Evolutionary conservation across 495 filamentous ascomycete species (phyloP).

Genomic region (Hypoxylon intermedium): DNA sequence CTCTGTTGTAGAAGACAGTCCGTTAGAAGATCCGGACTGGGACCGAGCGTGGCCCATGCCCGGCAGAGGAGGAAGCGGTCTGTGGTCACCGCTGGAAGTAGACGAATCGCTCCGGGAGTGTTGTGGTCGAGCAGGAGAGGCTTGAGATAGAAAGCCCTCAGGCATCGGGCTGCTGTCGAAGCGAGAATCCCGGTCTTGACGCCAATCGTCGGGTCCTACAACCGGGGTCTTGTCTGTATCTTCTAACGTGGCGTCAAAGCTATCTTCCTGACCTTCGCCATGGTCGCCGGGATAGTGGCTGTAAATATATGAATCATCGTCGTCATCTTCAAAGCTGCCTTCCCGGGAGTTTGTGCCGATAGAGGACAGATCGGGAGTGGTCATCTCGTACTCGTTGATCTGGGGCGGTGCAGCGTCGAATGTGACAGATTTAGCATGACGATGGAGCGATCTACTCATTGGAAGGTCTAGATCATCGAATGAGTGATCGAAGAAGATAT

Average conservation of each 20-base stretch:
- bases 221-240: slow-evolving; percentile 97
- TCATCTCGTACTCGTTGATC: slow-evolving; percentile 97
- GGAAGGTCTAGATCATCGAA: slow-evolving; percentile 61
- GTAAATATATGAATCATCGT: slow-evolving; percentile 66
- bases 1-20: slow-evolving; percentile 68
- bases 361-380: slow-evolving; percentile 91
- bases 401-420: slow-evolving; percentile 94
- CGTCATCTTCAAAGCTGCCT: slow-evolving; percentile 84
- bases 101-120: slow-evolving; percentile 67
- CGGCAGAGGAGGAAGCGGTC: slow-evolving; percentile 78
- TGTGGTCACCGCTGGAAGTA: slow-evolving; percentile 73
- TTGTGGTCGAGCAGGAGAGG: slow-evolving; percentile 49
- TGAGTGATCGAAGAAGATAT: slow-evolving; percentile 72
- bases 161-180: slow-evolving; percentile 75
- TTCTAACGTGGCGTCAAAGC: slow-evolving; percentile 91
- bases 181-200: slow-evolving; percentile 76
- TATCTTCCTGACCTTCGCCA: slow-evolving; percentile 77
- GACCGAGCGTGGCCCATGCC: slow-evolving; percentile 51
- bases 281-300: slow-evolving; percentile 67
- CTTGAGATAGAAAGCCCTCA: slow-evolving; percentile 45
- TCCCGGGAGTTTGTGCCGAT: slow-evolving; percentile 86
- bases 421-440: slow-evolving; percentile 93
- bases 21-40: slow-evolving; percentile 50
- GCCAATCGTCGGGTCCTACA: slow-evolving; percentile 94
- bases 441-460: slow-evolving; percentile 66